Conservation (phyloP, 1,284 basidiomycete species). For the Somion occarium region DNA sequence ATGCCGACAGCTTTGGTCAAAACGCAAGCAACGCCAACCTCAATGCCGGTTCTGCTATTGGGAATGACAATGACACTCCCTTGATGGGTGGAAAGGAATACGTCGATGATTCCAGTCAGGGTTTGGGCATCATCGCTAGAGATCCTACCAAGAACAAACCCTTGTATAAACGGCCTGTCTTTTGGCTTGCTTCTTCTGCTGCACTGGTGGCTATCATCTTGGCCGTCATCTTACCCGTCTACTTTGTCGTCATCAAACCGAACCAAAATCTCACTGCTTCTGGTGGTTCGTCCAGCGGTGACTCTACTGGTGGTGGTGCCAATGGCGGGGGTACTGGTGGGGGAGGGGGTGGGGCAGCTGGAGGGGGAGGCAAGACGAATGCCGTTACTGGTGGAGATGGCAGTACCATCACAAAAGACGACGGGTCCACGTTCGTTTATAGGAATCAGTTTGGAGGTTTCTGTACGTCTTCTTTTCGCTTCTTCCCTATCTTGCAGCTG, state of each 20-base stretch:
- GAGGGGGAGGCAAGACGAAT: slow-evolving; percentile 12
- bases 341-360: background rate
- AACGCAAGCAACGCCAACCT: background rate
- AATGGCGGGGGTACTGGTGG: slow-evolving; percentile 12
- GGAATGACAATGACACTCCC: background rate
- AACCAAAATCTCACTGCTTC: slow-evolving; percentile 16
- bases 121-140: background rate
- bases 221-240: slow-evolving; percentile 38
- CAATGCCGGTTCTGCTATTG: background rate
- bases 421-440: slow-evolving; percentile 67
- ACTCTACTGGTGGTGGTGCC: slow-evolving; percentile 11
- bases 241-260: slow-evolving; percentile 35
- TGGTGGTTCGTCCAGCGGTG: slow-evolving; percentile 6
- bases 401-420: slow-evolving; percentile 51
- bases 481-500: background rate
- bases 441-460: slow-evolving; percentile 67
- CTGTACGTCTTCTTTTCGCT: slow-evolving; percentile 43
- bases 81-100: background rate
- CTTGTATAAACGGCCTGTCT: slow-evolving; percentile 20
- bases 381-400: slow-evolving; percentile 56
- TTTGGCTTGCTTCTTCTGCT: slow-evolving; percentile 17
- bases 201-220: slow-evolving; percentile 26
- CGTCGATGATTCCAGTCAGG: background rate
- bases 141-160: background rate
- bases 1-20: background rate